Base-by-base conservation (phyloP, 495 filamentous ascomycete species). In the Alectoria sarmentosa region DNA sequence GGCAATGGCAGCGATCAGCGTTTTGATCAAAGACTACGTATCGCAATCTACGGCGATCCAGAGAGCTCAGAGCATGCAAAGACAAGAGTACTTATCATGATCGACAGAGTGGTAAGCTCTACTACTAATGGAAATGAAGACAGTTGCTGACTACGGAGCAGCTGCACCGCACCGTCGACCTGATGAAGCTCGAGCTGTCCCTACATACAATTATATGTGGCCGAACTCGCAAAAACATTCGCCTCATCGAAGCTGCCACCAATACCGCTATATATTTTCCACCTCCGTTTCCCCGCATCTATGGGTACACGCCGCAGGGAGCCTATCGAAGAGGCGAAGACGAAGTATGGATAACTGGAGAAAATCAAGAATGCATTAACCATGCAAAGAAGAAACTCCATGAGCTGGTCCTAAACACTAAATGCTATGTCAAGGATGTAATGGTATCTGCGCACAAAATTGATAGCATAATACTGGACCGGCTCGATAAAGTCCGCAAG, bases 251-350 rank as follows among this genome's bases (percentile, higher is more conserved):
- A 74, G 92, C 94, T 19, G 83, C 87, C 28, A 96, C 94, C 19
- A 89, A 90, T 69, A 96, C 95, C 19, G 93, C 94, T 44, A 97
- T 98, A 66, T 98, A 98, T 76, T 96, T 98, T 71, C 94, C 94
- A 26, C 91, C 92, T 2, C 89, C 92, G 9, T 98, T 97, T 70
- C 90, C 92, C 32, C 85, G 84, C 49, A 85, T 96, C 42, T 96
- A 91, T 72, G 88, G 90, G 49, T 98, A 96, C 70, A 89, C 84
- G 41, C 92, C 95, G 3, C 85, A 83, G 32, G 88, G 88, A 61
- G 90, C 90, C 28, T 80, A 84, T 61, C 84, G 88, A 63, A 85
- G 94, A 65, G 88, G 92, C 48, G 86, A 92, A 38, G 88, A 95
- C 71, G 88, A 96, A 71, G 87, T 98, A 55, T 92, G 91, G 73